A percentile compares a stretch with the other conserved stretches of the same genome.
phyloP scores from a whole-genome alignment of 2,329 filamentous ascomycete species.

The Periconia sp. region DNA sequence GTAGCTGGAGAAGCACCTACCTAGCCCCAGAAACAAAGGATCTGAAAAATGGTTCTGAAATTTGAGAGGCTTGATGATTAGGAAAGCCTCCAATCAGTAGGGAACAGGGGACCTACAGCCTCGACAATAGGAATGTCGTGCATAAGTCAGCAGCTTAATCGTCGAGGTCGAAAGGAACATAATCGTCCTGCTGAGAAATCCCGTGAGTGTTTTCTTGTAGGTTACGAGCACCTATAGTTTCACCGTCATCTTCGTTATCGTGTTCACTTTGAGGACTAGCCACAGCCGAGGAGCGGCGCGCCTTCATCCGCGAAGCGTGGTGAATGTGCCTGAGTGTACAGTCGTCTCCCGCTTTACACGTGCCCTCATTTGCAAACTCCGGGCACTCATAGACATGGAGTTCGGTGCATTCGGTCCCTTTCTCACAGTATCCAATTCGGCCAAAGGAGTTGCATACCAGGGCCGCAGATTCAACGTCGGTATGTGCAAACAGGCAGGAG shows the following conservation, averaged over 20 bases:
- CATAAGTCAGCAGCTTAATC: conserved; percentile 15
- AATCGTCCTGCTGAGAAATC: conserved; percentile 40
- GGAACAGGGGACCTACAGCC: background rate
- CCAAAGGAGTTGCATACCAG: conserved; percentile 86
- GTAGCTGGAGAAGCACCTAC: no score
- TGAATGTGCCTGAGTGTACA: conserved; percentile 89
- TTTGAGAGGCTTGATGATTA: background rate
- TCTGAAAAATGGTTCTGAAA: background rate
- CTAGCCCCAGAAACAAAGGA: no score
- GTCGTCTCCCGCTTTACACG: conserved; percentile 73
- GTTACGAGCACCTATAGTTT: conserved; percentile 6
- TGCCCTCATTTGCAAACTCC: conserved; percentile 89
- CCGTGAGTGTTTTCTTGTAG: conserved; percentile 16
- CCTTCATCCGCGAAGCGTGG: conserved; percentile 34
- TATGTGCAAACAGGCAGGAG: conserved; percentile 86
- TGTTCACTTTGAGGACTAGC: conserved; percentile 9
- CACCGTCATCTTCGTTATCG: background rate
- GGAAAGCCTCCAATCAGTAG: background rate
- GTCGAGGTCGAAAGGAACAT: conserved; percentile 30
- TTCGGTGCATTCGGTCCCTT: conserved; percentile 76
- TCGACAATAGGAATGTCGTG: conserved; percentile 2
- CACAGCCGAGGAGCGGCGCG: conserved; percentile 17
- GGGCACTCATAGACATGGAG: conserved; percentile 94
- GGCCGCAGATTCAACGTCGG: conserved; percentile 75
- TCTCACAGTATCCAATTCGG: conserved; percentile 85